Percentiles rank a stretch among this genome's conserved stretches.
These are phyloP conservation scores for Plantago coronopus DNA, from an alignment of 305 asterid genomes.

Conservation along the genomic window DNA sequence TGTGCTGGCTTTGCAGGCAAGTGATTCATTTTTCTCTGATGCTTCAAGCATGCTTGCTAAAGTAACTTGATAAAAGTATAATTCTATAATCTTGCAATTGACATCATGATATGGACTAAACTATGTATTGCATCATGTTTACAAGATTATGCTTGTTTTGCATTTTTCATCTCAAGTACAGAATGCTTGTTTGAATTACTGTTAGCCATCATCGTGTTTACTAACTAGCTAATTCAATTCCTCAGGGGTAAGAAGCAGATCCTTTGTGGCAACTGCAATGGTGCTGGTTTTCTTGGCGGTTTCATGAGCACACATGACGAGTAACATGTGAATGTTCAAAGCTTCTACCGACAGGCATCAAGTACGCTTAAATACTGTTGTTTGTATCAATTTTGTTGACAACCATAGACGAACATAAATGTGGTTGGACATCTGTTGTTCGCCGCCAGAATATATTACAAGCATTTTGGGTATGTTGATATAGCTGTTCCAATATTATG, in stretches of 20 bases:
- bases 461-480: too few relatives aligned
- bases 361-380: conserved; percentile 9
- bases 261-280: conserved; percentile 84
- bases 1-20: conserved; percentile 96
- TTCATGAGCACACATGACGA: conserved; percentile 67
- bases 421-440: background rate
- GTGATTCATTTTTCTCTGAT: background rate
- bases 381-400: conserved; percentile 20
- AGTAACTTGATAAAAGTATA: background rate
- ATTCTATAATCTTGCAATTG: background rate
- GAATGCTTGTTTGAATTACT: background rate
- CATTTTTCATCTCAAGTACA: background rate
- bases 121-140: too few relatives aligned
- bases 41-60: background rate
- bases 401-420: background rate
- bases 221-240: background rate
- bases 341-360: background rate
- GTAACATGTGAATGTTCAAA: conserved; percentile 15
- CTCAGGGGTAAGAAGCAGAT: conserved; percentile 76
- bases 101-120: background rate
- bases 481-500: background rate
- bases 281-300: conserved; percentile 93
- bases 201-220: background rate
- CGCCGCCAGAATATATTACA: too few relatives aligned
- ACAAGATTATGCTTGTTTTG: background rate